Base-by-base conservation (phyloP, 768 basidiomycete genomes). In the Termitomyces bulborhizus region DNA sequence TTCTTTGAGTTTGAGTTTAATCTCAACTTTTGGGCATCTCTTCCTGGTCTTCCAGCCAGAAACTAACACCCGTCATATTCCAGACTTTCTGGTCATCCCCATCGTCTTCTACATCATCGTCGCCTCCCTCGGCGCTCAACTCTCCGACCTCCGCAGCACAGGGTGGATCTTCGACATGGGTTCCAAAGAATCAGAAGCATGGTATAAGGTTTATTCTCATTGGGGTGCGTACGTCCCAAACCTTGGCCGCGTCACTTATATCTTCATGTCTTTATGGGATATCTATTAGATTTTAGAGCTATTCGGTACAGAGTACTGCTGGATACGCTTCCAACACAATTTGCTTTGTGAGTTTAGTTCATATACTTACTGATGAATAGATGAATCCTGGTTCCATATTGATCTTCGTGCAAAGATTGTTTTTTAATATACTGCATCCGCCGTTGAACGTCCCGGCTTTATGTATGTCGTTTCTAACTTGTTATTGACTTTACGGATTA, bases 81-180 rank as follows among this genome's bases (percentile, higher is more conserved):
- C 18, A 93, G 90, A 90, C 73, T 93, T 93, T 67, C 68, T 91
- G 47, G 63, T 79, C 41, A 93, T 98, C 56, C 92, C 93, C 1
- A 60, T 81, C 47, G 57, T 92, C 5, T 98, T 99, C 71, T 98
- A 98, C 67, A 63, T 89, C 53, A 74, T 93, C 45, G 82, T 94
- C 2, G 75, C 78, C 0, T 80, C 83, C 15, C 83, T 81, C 0
- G 72, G 78, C 16, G 69, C 90, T 40, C 73, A 90, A 62, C 70
- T 97, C 7, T 68, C 64, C 2, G 66, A 68, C 12, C 72, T 99
- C 15, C 76, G 95, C 16, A 63, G 65, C 6, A 66, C 71, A 0
- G 91, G 95, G 0, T 98, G 94, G 94, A 67, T 99, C 27, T 98
- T 98, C 61, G 87, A 96, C 64, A 78, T 90, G 60, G 73, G 67